Percentiles rank a stretch among this genome's conserved stretches.
These are phyloP conservation scores for Aphanocladium album DNA, from an alignment of 2,329 filamentous ascomycete species.

Conservation along the genomic window DNA sequence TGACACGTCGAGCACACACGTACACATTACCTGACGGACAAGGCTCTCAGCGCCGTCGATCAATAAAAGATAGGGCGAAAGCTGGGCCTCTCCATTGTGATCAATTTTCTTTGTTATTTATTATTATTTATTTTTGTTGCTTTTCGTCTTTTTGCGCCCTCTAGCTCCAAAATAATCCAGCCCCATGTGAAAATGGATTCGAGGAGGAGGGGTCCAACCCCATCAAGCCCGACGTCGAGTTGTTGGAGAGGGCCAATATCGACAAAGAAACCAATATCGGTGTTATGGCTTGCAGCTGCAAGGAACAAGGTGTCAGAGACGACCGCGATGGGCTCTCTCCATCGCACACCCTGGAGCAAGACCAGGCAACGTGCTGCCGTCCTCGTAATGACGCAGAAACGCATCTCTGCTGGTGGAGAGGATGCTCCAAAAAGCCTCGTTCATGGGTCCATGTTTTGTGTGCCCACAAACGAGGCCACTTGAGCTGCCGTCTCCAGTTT, in stretches of 20 bases:
- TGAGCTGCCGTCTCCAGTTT: too few relatives aligned
- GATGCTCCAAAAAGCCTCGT: neutral
- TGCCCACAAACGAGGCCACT: neutral
- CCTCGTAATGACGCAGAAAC: neutral
- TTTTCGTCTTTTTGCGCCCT: neutral
- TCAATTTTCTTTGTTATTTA: neutral
- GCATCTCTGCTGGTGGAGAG: neutral
- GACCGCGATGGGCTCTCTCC: neutral
- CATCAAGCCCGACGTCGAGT: neutral
- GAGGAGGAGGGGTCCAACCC: neutral
- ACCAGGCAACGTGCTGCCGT: neutral
- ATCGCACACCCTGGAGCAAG: neutral
- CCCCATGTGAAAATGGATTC: neutral
- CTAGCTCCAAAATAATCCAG: neutral
- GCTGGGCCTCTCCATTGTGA: neutral
- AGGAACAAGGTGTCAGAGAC: neutral
- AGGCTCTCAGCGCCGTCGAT: constrained; percentile 2
- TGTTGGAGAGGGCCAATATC: neutral
- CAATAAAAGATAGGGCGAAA: constrained; percentile 4
- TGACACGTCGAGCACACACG: neutral
- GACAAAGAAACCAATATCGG: neutral
- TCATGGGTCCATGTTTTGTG: neutral
- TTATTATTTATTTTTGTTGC: neutral
- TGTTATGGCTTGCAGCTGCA: constrained; percentile 6
- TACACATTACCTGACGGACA: neutral